phyloP scores from a whole-genome alignment of 2,329 filamentous ascomycete species.

The Cladosporium sp. region DNA sequence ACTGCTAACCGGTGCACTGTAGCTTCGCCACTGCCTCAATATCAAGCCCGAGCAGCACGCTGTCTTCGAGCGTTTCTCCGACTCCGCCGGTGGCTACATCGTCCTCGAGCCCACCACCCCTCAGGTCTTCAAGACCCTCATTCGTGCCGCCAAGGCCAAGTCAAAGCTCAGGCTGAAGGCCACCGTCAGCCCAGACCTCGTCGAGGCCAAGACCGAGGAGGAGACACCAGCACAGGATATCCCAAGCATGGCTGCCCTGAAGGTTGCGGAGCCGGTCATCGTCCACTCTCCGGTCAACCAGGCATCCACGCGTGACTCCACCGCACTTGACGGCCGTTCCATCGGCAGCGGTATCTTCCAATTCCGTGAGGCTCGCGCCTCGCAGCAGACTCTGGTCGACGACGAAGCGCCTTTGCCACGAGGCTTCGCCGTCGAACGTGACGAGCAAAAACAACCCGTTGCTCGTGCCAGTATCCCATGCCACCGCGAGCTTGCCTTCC shows the following conservation, averaged over 20 bases:
- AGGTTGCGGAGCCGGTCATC: slow-evolving; percentile 18
- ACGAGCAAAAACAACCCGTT: slow-evolving; percentile 20
- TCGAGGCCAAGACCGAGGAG: slow-evolving; percentile 13
- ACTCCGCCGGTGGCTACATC: slow-evolving; percentile 78
- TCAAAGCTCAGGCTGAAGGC: slow-evolving; percentile 80
- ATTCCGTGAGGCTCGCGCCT: slow-evolving; percentile 30
- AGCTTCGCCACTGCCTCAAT: slow-evolving; percentile 65
- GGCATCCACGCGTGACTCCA: slow-evolving; percentile 20
- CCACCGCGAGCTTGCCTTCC: slow-evolving; percentile 32
- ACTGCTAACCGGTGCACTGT: slow-evolving; percentile 20
- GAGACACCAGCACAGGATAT: slow-evolving; percentile 1
- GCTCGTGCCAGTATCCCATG: slow-evolving; percentile 21
- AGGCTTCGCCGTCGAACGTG: slow-evolving; percentile 30
- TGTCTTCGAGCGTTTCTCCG: slow-evolving; percentile 87
- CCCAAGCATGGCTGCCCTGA: slow-evolving; percentile 7
- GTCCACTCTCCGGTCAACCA: slow-evolving; percentile 18
- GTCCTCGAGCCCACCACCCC: slow-evolving; percentile 69
- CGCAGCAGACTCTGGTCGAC: slow-evolving; percentile 26
- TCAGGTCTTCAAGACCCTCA: slow-evolving; percentile 91
- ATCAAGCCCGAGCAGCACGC: slow-evolving; percentile 58
- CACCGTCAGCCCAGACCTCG: slow-evolving; percentile 24
- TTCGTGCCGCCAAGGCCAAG: slow-evolving; percentile 95
- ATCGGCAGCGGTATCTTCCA: slow-evolving; percentile 32
- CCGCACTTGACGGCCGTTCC: slow-evolving; percentile 18
- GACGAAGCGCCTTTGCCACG: slow-evolving; percentile 37